phyloP scores from a whole-genome alignment of 345 rosid genomes.

The Odontarrhena argentea region DNA sequence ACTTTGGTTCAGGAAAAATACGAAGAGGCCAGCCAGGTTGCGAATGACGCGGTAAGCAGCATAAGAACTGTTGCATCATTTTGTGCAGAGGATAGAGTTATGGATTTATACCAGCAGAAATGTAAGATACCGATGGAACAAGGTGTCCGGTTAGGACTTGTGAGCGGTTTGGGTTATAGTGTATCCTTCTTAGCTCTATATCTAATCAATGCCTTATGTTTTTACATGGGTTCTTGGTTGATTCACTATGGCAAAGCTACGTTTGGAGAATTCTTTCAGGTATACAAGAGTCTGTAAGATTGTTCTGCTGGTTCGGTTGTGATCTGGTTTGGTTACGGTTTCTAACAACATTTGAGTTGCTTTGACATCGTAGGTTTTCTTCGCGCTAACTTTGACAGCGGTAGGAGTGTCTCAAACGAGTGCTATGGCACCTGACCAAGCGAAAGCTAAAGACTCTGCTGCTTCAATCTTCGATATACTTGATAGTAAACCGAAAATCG shows the following conservation, averaged over 20 bases:
- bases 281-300: conserved; percentile 21
- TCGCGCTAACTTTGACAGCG: conserved; percentile 74
- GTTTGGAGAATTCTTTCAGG: conserved; percentile 73
- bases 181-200: conserved; percentile 30
- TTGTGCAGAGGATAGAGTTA: conserved; percentile 46
- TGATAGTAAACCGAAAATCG: conserved; percentile 68
- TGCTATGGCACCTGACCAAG: conserved; percentile 67
- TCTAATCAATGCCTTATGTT: conserved; percentile 37
- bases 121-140: conserved; percentile 42
- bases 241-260: conserved; percentile 61
- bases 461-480: conserved; percentile 77
- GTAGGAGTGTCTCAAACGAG: conserved; percentile 76
- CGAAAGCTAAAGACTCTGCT: conserved; percentile 75
- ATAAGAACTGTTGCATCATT: conserved; percentile 50
- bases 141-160: conserved; percentile 35
- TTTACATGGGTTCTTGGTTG: conserved; percentile 39
- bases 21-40: conserved; percentile 48
- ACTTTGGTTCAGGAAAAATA: conserved; percentile 34
- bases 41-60: conserved; percentile 44
- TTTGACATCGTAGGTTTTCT: conserved; percentile 50
- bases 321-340: conserved; percentile 15
- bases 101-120: conserved; percentile 40
- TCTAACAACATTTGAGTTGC: background rate
- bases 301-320: conserved; percentile 15
- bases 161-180: conserved; percentile 41